These are phyloP conservation scores for Theileria annulata DNA, from an alignment of 169 alveolate genomes.

Conservation along the genomic window DNA sequence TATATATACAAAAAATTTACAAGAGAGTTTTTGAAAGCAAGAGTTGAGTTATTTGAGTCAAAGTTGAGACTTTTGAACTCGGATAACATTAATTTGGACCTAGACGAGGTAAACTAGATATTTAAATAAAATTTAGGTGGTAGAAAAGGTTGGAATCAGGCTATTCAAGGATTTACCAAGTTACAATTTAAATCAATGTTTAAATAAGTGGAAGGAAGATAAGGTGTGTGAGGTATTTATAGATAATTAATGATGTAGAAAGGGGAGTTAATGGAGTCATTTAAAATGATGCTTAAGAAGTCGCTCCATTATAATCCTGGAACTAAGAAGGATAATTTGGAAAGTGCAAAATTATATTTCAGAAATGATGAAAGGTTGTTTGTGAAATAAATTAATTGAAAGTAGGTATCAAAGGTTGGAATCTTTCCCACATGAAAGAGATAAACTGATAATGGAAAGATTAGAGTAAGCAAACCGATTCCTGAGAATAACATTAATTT, in stretches of 20 bases:
- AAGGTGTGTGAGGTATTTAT: slow-evolving; percentile 5
- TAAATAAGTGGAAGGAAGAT: slow-evolving; percentile 18
- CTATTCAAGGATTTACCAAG: slow-evolving; percentile 41
- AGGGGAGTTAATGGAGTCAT: slow-evolving; percentile 27
- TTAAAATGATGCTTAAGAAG: slow-evolving; percentile 32
- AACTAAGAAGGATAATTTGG: slow-evolving; percentile 17
- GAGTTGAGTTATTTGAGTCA: slow-evolving; percentile 43
- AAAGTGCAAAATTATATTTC: slow-evolving; percentile 5
- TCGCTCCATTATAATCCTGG: slow-evolving; percentile 41
- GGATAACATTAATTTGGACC: slow-evolving; percentile 9
- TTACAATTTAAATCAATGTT: not conserved
- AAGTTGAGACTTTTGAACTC: slow-evolving; percentile 19
- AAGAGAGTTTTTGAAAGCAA: slow-evolving; percentile 35
- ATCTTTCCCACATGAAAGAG: slow-evolving; percentile 64
- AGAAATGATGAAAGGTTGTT: slow-evolving; percentile 22
- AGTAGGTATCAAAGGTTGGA: slow-evolving; percentile 67
- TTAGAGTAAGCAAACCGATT: slow-evolving; percentile 34
- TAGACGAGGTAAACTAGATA: slow-evolving; percentile 25
- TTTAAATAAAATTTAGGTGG: slow-evolving; percentile 20
- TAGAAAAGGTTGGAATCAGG: slow-evolving; percentile 27
- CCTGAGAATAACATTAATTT: slow-evolving; percentile 19
- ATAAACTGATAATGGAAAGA: slow-evolving; percentile 54
- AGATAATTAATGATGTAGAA: slow-evolving; percentile 3
- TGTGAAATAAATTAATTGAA: not conserved
- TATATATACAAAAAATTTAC: slow-evolving; percentile 32